phyloP scores from a whole-genome alignment of 371 early-diverging fungal genomes.

The Gilbertella persicaria region DNA sequence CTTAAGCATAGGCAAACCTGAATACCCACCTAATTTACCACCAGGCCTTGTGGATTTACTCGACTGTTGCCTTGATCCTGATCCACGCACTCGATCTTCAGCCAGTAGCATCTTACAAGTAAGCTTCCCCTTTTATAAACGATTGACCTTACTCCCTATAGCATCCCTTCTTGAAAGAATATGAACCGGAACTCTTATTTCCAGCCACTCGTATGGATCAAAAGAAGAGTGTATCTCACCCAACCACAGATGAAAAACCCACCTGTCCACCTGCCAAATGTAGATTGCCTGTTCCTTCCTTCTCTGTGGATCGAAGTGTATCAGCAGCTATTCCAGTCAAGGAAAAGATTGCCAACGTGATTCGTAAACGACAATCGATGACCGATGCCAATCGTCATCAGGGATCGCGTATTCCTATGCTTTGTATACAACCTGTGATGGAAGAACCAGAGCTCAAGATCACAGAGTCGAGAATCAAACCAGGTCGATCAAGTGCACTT shows the following conservation, averaged over 20 bases:
- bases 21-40: slow-evolving; percentile 42
- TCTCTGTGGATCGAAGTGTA: slow-evolving; percentile 28
- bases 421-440: slow-evolving; percentile 26
- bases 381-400: slow-evolving; percentile 39
- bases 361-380: slow-evolving; percentile 40
- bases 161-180: slow-evolving; percentile 45
- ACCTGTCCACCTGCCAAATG: slow-evolving; percentile 22
- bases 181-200: slow-evolving; percentile 42
- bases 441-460: slow-evolving; percentile 1
- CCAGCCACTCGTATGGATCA: slow-evolving; percentile 27
- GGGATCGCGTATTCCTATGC: slow-evolving; percentile 47
- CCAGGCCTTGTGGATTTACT: slow-evolving; percentile 36
- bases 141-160: slow-evolving; percentile 12
- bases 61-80: slow-evolving; percentile 42
- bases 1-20: slow-evolving; percentile 37
- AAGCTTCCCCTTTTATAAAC: slow-evolving; percentile 3
- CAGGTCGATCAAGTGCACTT: slow-evolving; percentile 1
- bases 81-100: slow-evolving; percentile 37
- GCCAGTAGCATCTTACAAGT: slow-evolving; percentile 41
- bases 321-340: slow-evolving; percentile 30
- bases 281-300: slow-evolving; percentile 41
- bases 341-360: slow-evolving; percentile 37
- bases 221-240: slow-evolving; percentile 2
- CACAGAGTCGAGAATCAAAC: too few species aligned
- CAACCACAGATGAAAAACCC: neutral